These are phyloP conservation scores for Quercus ilex DNA, from an alignment of 306 rosid species.

Conservation along the genomic window DNA sequence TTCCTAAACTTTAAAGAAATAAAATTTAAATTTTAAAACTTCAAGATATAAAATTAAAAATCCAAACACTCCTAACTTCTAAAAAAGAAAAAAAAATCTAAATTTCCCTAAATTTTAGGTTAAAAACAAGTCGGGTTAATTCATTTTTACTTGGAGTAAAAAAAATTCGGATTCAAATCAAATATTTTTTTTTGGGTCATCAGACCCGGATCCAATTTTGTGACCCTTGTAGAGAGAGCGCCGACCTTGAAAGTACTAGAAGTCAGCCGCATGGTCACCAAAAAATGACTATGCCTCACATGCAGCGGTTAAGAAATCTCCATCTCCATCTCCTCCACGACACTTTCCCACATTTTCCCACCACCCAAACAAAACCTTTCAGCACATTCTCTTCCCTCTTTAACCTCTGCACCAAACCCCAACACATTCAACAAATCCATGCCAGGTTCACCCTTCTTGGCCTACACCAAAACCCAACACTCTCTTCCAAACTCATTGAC, in stretches of 20 bases:
- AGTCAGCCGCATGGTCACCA: background rate
- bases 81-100: too few species aligned
- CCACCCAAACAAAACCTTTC: constrained; percentile 37
- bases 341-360: constrained; percentile 19
- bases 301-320: constrained; percentile 15
- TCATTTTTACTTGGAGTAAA: too few species aligned
- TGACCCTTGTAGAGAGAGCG: too few species aligned
- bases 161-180: too few species aligned
- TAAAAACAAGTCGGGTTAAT: too few species aligned
- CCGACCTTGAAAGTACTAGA: too few species aligned
- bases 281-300: constrained; percentile 22
- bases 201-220: too few species aligned
- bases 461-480: constrained; percentile 55
- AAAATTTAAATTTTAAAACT: fast-evolving
- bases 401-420: constrained; percentile 53
- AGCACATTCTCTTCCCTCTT: constrained; percentile 46
- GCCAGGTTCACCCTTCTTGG: constrained; percentile 71
- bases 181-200: too few species aligned
- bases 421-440: constrained; percentile 58
- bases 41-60: too few species aligned
- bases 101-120: too few species aligned
- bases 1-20: fast-evolving
- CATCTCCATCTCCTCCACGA: background rate
- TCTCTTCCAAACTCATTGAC: constrained; percentile 56
- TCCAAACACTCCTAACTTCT: too few species aligned